Evolutionary conservation across 768 basidiomycete species (phyloP), one percentile per base, ranked within the genome.

Genomic region (Gautieria morchelliformis): DNA sequence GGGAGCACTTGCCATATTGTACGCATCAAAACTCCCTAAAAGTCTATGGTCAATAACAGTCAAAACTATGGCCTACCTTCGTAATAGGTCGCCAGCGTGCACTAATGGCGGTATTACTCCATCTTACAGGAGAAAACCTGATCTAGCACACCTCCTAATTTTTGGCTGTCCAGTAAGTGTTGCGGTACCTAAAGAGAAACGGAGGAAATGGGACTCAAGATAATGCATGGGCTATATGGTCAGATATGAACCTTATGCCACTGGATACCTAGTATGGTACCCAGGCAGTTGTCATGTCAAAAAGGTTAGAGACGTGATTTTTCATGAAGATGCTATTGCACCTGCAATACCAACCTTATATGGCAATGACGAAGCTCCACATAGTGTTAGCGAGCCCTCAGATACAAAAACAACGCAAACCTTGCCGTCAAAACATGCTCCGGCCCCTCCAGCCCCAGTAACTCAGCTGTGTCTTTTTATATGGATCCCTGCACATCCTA

Each of bases 81-180:
- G n/a, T n/a, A n/a, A n/a, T n/a, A n/a, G n/a, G n/a, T n/a, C 24
- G 9, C 47, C 47, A 27, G 32, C 24, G 8, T 20, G 47, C 11
- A 5, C 47, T 22, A 49, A 49, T 17, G 17, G 24, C 17, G 47
- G 47, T 10, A 46, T 19, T 9, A 49, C 47, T 10, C 47, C 47
- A 20, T 49, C 4, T 33, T 19, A 49, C 47, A 12, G 47, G 47
- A 7, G 9, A 49, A 49, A 49, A 49, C 22, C 47, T 5, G 47
- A 49, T 24, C 47, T 49, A 9, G 5, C 47, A 7, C 47, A 49
- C 24, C 32, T 49, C 6, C 5, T 5, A 10, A 27, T 49, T 4
- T 49, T 49, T 49, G 47, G 47, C 5, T 10, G 54, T 24, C 54
- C 54, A n/a, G 54, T 56, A 17, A 56, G 54, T 47, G 27, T 46